Evolutionary conservation across 805 yeast genomes (phyloP).

Genomic region (Starmerella lactis-condensi): DNA sequence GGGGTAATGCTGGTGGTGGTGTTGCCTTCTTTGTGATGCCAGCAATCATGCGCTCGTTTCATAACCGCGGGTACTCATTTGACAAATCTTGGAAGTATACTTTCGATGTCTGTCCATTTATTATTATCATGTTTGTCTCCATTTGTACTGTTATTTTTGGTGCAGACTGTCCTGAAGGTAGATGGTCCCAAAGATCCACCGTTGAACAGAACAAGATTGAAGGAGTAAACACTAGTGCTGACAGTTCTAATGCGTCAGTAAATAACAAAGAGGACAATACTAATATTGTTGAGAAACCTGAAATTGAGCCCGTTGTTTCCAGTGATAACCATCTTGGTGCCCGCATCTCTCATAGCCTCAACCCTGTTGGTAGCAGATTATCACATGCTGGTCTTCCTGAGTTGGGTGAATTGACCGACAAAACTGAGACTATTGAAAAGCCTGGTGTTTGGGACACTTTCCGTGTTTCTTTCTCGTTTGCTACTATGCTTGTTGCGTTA

Average conservation of each 20-base stretch:
- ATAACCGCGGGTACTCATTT: slow-evolving; percentile 7
- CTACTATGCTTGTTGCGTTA: slow-evolving; percentile 9
- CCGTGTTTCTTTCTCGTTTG: slow-evolving; percentile 5
- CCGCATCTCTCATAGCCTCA: not conserved
- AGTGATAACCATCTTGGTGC: not conserved
- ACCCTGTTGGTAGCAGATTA: not conserved
- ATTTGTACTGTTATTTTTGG: slow-evolving; percentile 18
- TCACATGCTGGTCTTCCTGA: slow-evolving; percentile 1
- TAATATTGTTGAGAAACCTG: not conserved
- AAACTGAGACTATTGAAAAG: slow-evolving; percentile 4
- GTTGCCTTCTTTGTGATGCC: slow-evolving; percentile 14
- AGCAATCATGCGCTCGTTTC: slow-evolving; percentile 5
- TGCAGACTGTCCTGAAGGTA: slow-evolving; percentile 24
- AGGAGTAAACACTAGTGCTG: not conserved
- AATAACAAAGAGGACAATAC: not conserved
- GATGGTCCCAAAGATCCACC: slow-evolving; percentile 20
- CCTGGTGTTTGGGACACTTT: slow-evolving; percentile 5
- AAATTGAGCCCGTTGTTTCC: not conserved
- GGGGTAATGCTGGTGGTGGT: slow-evolving; percentile 15
- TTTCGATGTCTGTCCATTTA: slow-evolving; percentile 20
- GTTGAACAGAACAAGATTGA: not conserved
- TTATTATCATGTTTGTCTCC: slow-evolving; percentile 21
- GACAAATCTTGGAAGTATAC: slow-evolving; percentile 10
- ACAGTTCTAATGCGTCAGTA: too few relatives aligned
- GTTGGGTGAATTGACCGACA: slow-evolving; percentile 5